Conservation (phyloP, 2,329 filamentous ascomycete species). For the Colletotrichum caudatum region DNA sequence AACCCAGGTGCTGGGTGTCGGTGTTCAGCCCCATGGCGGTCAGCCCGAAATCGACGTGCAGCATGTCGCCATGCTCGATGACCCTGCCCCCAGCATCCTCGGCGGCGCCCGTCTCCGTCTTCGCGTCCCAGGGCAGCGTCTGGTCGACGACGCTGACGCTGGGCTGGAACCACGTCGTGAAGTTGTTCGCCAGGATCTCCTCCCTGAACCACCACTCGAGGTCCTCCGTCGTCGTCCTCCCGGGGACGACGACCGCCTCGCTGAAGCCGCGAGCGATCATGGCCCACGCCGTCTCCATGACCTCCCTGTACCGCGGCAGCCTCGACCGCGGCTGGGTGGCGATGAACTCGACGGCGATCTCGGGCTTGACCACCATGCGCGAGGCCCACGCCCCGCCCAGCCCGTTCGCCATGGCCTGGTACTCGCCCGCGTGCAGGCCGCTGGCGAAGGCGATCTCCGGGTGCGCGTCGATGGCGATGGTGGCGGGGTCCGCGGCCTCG, state of each 20-base stretch:
- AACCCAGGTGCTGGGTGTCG: slow-evolving; percentile 63
- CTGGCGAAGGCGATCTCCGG: slow-evolving; percentile 59
- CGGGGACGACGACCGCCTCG: slow-evolving; percentile 56
- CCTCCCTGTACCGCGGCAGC: slow-evolving; percentile 56
- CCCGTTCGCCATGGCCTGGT: slow-evolving; percentile 50
- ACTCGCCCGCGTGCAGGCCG: slow-evolving; percentile 62
- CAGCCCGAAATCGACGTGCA: slow-evolving; percentile 64
- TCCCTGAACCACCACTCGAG: slow-evolving; percentile 66
- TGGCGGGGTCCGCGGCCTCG: slow-evolving; percentile 50
- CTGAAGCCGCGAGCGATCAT: slow-evolving; percentile 62
- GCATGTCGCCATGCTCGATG: slow-evolving; percentile 59
- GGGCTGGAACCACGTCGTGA: slow-evolving; percentile 66
- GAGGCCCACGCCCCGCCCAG: slow-evolving; percentile 55
- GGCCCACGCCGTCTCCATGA: slow-evolving; percentile 65
- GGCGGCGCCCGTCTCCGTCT: slow-evolving; percentile 11
- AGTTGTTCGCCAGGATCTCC: slow-evolving; percentile 61
- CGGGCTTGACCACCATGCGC: slow-evolving; percentile 56
- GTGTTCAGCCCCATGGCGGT: slow-evolving; percentile 61
- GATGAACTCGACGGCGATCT: slow-evolving; percentile 61
- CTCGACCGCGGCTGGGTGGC: slow-evolving; percentile 57
- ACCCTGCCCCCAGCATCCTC: slow-evolving; percentile 43
- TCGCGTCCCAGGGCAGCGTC: slow-evolving; percentile 18
- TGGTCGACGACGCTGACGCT: slow-evolving; percentile 57
- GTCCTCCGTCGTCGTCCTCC: slow-evolving; percentile 58
- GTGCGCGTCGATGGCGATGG: slow-evolving; percentile 60